These are phyloP conservation scores for Neoarthrinium moseri DNA, from an alignment of 2,329 filamentous ascomycete genomes.

Conservation along the genomic window DNA sequence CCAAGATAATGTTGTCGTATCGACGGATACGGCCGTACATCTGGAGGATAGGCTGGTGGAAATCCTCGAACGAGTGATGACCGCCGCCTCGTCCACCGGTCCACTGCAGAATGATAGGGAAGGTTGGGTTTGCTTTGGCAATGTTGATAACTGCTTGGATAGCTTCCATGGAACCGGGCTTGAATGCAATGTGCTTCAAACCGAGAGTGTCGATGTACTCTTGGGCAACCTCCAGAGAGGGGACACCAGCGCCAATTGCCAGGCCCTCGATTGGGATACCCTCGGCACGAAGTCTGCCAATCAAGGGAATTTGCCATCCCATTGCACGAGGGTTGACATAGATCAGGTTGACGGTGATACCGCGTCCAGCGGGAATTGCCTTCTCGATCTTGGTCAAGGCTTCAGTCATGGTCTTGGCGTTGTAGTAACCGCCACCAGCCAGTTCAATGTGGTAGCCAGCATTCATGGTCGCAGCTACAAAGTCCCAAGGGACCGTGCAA, in stretches of 20 bases:
- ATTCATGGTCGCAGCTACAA: slow-evolving; percentile 89
- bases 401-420: slow-evolving; percentile 76
- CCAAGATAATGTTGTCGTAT: slow-evolving; percentile 81
- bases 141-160: slow-evolving; percentile 92
- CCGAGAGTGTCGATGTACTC: slow-evolving; percentile 93
- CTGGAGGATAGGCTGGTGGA: slow-evolving; percentile 85
- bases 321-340: slow-evolving; percentile 89
- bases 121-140: slow-evolving; percentile 87
- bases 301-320: slow-evolving; percentile 87
- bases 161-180: slow-evolving; percentile 84
- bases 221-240: slow-evolving; percentile 88
- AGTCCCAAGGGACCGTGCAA: slow-evolving; percentile 84
- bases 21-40: slow-evolving; percentile 90
- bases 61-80: slow-evolving; percentile 93
- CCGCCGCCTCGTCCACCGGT: slow-evolving; percentile 91
- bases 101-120: slow-evolving; percentile 94
- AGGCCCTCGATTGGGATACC: slow-evolving; percentile 90
- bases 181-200: slow-evolving; percentile 91
- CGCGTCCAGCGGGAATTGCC: slow-evolving; percentile 78
- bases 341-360: slow-evolving; percentile 87
- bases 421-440: slow-evolving; percentile 86
- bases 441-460: slow-evolving; percentile 93
- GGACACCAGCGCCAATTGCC: slow-evolving; percentile 90
- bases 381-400: slow-evolving; percentile 84
- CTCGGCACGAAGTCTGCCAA: slow-evolving; percentile 76